These are phyloP conservation scores for Trichoderma afroharzianum DNA, from an alignment of 2,329 filamentous ascomycete species.

Conservation along the genomic window DNA sequence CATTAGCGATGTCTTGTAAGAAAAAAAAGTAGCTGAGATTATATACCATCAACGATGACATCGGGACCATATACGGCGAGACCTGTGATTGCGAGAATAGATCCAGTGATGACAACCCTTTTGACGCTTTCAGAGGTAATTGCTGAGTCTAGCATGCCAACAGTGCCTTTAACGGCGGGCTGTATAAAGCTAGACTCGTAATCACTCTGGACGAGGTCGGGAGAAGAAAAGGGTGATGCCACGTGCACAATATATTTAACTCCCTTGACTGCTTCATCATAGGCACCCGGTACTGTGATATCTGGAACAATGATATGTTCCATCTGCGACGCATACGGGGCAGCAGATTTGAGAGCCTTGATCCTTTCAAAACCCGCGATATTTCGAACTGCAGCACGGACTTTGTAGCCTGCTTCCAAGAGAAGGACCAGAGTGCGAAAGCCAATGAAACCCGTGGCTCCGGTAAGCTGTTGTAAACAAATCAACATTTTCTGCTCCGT, in stretches of 20 bases:
- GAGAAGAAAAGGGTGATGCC: slow-evolving; percentile 25
- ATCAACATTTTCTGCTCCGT: neutral
- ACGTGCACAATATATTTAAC: slow-evolving; percentile 35
- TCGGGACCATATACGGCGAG: neutral
- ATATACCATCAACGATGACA: neutral
- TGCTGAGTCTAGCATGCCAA: slow-evolving; percentile 36
- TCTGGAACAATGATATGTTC: slow-evolving; percentile 35
- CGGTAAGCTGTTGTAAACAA: slow-evolving; percentile 23
- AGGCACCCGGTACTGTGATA: slow-evolving; percentile 34
- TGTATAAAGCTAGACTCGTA: slow-evolving; percentile 25
- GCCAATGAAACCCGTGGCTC: slow-evolving; percentile 30
- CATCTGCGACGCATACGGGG: slow-evolving; percentile 18
- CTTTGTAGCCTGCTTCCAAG: slow-evolving; percentile 26
- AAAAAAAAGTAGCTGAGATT: neutral
- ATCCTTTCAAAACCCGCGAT: slow-evolving; percentile 19
- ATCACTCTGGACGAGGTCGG: slow-evolving; percentile 5
- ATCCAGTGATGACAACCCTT: slow-evolving; percentile 42
- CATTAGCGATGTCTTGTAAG: neutral
- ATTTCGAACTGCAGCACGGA: slow-evolving; percentile 30
- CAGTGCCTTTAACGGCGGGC: slow-evolving; percentile 36
- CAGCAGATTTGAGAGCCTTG: slow-evolving; percentile 5
- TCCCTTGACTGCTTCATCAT: slow-evolving; percentile 35
- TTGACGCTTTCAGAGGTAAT: slow-evolving; percentile 30
- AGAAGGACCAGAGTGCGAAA: slow-evolving; percentile 25
- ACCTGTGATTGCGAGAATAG: slow-evolving; percentile 26